phyloP scores from a whole-genome alignment of 805 yeast species.

The Suhomyces sp. region DNA sequence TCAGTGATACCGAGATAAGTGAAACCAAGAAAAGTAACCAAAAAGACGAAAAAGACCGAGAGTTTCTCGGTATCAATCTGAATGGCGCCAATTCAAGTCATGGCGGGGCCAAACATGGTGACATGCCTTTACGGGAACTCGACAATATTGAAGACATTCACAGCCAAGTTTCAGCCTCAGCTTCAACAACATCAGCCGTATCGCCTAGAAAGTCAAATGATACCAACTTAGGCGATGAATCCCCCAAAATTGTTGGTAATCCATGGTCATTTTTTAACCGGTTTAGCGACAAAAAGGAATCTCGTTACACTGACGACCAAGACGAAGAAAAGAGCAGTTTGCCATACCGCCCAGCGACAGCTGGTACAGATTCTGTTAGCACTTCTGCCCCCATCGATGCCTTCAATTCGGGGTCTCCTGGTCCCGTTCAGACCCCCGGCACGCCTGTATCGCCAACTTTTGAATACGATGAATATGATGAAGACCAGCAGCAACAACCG shows the following conservation, averaged over 20 bases:
- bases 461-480: background rate
- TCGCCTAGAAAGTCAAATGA: background rate
- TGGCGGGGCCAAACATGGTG: background rate
- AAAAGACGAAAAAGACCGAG: background rate
- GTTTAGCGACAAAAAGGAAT: constrained; percentile 29
- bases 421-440: background rate
- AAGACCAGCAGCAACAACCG: background rate
- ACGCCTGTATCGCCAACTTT: background rate
- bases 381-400: background rate
- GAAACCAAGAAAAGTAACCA: background rate
- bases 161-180: background rate
- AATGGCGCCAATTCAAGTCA: background rate
- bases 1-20: background rate
- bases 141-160: background rate
- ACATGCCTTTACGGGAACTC: background rate
- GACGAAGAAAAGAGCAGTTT: constrained; percentile 22
- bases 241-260: constrained; percentile 27
- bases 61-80: no score
- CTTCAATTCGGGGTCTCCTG: background rate
- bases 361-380: background rate
- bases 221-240: constrained; percentile 7
- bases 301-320: constrained; percentile 28
- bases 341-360: constrained; percentile 7
- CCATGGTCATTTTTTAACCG: constrained; percentile 30
- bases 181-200: background rate